Evolutionary conservation across 257 asterid genomes (phyloP).

Genomic region (Buddleja alternifolia): DNA sequence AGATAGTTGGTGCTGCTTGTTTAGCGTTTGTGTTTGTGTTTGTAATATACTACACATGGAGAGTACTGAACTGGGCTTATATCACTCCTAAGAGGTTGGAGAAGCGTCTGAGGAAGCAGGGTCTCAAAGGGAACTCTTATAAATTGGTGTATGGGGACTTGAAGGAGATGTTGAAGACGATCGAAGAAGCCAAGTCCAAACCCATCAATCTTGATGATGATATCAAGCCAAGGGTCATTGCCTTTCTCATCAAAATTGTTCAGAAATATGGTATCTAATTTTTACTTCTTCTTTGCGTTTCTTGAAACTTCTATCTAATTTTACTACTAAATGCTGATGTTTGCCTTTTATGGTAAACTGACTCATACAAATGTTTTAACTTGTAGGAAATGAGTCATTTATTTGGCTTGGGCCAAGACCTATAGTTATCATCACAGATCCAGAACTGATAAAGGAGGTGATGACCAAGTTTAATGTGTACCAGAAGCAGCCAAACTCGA

Average conservation of each 20-base stretch:
- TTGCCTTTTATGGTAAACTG: too few relatives aligned
- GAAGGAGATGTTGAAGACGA: conserved; percentile 27
- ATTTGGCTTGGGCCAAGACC: conserved; percentile 66
- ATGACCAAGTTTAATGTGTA: conserved; percentile 33
- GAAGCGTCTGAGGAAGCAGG: conserved; percentile 41
- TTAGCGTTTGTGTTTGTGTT: too few relatives aligned
- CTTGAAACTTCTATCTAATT: too few relatives aligned
- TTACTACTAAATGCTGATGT: too few relatives aligned
- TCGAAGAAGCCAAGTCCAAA: conserved; percentile 32
- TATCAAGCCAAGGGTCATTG: conserved; percentile 34
- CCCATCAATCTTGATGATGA: conserved; percentile 47
- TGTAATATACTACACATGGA: too few relatives aligned
- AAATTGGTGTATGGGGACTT: conserved; percentile 49
- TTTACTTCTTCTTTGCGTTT: not conserved
- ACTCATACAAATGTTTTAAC: too few relatives aligned
- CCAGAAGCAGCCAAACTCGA: conserved; percentile 31
- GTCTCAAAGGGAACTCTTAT: conserved; percentile 51
- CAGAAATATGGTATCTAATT: conserved; percentile 40
- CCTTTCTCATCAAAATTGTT: conserved; percentile 25
- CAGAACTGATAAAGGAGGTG: conserved; percentile 56
- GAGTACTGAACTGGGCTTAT: conserved; percentile 43
- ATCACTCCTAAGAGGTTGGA: conserved; percentile 49
- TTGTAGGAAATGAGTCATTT: conserved; percentile 52
- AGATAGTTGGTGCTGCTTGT: too few relatives aligned
- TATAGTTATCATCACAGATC: conserved; percentile 36